Conservation (phyloP, 225 moss, liverwort and hornwort species). For the Anthoceros angustus region DNA sequence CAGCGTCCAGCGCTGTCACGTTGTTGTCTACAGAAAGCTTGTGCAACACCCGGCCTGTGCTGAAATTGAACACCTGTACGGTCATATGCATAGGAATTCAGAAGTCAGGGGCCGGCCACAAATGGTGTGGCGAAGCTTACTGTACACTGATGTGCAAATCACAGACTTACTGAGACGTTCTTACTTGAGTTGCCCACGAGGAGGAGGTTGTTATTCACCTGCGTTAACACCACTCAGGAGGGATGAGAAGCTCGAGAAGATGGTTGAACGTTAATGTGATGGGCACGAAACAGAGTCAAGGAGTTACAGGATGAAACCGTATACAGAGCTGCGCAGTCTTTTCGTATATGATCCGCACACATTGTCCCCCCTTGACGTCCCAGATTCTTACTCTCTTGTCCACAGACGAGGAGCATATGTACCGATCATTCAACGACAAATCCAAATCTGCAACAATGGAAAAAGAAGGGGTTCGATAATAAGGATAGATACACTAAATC, state of each 20-base stretch:
- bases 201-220: constrained; percentile 82
- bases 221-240: background rate
- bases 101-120: no score
- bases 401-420: constrained; percentile 71
- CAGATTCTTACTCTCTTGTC: constrained; percentile 90
- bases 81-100: constrained; percentile 7
- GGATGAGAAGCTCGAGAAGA: no score
- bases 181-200: constrained; percentile 62
- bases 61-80: constrained; percentile 72
- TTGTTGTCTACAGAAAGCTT: constrained; percentile 73
- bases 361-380: constrained; percentile 70
- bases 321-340: constrained; percentile 69
- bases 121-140: no score
- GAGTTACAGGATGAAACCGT: constrained; percentile 66
- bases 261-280: background rate
- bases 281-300: background rate
- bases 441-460: constrained; percentile 39
- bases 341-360: constrained; percentile 75
- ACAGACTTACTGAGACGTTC: constrained; percentile 22
- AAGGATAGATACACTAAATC: no score
- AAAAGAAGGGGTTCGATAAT: no score
- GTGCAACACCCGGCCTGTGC: constrained; percentile 78
- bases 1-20: constrained; percentile 81
- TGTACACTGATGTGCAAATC: background rate
- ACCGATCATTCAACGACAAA: constrained; percentile 84